Evolutionary conservation across 2,329 filamentous ascomycete species (phyloP).

Genomic region (Bimuria novae-zelandiae): DNA sequence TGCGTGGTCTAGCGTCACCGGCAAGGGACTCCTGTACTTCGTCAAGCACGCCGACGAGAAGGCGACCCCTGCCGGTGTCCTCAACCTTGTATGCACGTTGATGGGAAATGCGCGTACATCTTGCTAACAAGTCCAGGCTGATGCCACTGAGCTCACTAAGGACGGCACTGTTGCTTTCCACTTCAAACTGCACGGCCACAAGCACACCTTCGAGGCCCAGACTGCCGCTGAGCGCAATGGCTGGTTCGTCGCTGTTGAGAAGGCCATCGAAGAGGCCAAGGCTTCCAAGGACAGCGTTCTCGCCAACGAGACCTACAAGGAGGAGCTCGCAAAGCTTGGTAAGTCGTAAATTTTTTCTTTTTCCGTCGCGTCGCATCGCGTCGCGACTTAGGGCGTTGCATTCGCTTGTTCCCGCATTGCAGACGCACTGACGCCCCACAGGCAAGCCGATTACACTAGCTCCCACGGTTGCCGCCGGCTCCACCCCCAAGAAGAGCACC

Average conservation of each 20-base stretch:
- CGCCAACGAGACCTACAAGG: conserved; percentile 87
- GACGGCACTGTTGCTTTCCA: conserved; percentile 82
- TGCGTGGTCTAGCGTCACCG: conserved; percentile 90
- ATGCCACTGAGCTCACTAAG: conserved; percentile 72
- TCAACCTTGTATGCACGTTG: conserved; percentile 73
- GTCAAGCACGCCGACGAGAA: conserved; percentile 84
- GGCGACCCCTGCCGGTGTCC: conserved; percentile 75
- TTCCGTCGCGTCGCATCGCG: conserved; percentile 26
- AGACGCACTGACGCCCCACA: conserved; percentile 41
- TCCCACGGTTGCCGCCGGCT: conserved; percentile 46
- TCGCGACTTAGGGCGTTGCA: conserved; percentile 22
- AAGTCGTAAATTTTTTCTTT: conserved; percentile 41
- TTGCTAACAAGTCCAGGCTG: conserved; percentile 56
- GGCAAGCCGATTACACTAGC: conserved; percentile 48
- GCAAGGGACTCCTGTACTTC: conserved; percentile 93
- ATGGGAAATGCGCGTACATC: neutral
- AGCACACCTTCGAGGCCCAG: conserved; percentile 90
- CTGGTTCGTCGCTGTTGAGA: conserved; percentile 86
- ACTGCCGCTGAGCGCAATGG: conserved; percentile 79
- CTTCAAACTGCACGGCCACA: conserved; percentile 83
- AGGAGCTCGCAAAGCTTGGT: conserved; percentile 73
- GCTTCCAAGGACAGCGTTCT: conserved; percentile 73
- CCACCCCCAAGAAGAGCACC: conserved; percentile 53
- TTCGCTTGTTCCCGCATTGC: conserved; percentile 41
- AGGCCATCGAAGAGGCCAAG: conserved; percentile 84